phyloP scores from a whole-genome alignment of 306 rosid genomes.

The Purshia tridentata region DNA sequence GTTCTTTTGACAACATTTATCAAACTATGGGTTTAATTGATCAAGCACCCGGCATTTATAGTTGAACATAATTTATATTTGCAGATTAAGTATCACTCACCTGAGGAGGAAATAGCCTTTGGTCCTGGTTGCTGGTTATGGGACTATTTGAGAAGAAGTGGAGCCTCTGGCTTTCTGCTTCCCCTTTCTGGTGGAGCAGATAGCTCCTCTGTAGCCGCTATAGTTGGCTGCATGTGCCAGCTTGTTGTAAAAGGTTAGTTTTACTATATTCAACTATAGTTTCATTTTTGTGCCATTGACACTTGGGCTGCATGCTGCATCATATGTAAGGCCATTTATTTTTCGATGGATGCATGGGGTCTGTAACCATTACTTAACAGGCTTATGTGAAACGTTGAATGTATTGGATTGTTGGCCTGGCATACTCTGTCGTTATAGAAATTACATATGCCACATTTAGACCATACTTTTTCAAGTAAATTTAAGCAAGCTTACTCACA shows the following conservation, averaged over 20 bases:
- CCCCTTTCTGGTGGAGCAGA: conserved; percentile 99
- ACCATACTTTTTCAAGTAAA: background rate
- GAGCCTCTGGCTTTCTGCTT: conserved; percentile 98
- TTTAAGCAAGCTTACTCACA: background rate
- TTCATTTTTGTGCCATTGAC: background rate
- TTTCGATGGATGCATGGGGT: conserved; percentile 12
- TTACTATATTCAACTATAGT: background rate
- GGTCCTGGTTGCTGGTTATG: conserved; percentile 99
- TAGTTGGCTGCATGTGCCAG: conserved; percentile 98
- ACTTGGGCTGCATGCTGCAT: background rate
- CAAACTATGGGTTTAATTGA: background rate
- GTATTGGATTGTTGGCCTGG: conserved; percentile 13
- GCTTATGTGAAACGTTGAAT: conserved; percentile 8
- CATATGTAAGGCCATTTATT: conserved; percentile 2
- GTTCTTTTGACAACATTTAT: background rate
- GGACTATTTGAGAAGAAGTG: conserved; percentile 97
- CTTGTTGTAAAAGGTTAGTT: conserved; percentile 83
- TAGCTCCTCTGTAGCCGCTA: conserved; percentile 94
- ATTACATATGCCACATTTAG: background rate
- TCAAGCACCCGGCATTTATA: conserved; percentile 19
- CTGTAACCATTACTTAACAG: conserved; percentile 12
- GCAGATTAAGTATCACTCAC: conserved; percentile 80
- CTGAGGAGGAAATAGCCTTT: conserved; percentile 96
- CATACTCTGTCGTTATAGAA: background rate
- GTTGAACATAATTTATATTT: conserved; percentile 29